Evolutionary conservation across 2,329 filamentous ascomycete species (phyloP), one percentile per base, ranked within the genome.

Genomic region (Achaetomium macrosporum): DNA sequence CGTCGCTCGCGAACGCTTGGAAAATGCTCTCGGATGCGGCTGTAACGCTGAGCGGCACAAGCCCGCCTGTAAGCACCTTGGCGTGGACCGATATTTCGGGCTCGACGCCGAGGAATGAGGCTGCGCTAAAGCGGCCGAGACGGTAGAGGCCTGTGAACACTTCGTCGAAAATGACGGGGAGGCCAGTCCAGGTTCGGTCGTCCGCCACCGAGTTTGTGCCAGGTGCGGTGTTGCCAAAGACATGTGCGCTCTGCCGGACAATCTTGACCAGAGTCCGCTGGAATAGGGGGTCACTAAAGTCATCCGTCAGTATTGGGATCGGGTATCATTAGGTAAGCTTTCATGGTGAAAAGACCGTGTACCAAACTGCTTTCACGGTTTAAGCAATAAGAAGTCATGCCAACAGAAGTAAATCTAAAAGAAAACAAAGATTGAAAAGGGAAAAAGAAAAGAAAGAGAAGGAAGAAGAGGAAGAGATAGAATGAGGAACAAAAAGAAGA

Each of bases 61-160:
- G 70, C 0, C 89, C 90, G 1, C 89, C 89, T 0, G 90, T 95
- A 2, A 95, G 76, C 0, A 95, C 76, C 66, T 95, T 95, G 6
- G 89, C 90, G 62, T 95, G 85, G 0, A 90, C 85, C 0, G 84
- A 83, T 43, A 95, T 85, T 61, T 95, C 89, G 0, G 89, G 79
- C 31, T 88, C 69, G 0, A 82, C 71, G 5, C 74, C 73, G 3
- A 95, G 77, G 66, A 92, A 87, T 0, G 83, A 84, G 0, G 86
- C 81, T 0, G 88, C 77, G 1, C 80, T 83, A 64, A 85, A 82
- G 37, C 83, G 80, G 2, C 90, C 89, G 0, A 95, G 81, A 12
- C 90, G 87, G 66, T 91, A 91, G 5, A 95, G 73, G 1, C 89
- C 89, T 0, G 88, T 92, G 69, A 95, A 95, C 35, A 95, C 89